Evolutionary conservation across 2,329 filamentous ascomycete genomes (phyloP).

Genomic region (Paecilomyces sp.): DNA sequence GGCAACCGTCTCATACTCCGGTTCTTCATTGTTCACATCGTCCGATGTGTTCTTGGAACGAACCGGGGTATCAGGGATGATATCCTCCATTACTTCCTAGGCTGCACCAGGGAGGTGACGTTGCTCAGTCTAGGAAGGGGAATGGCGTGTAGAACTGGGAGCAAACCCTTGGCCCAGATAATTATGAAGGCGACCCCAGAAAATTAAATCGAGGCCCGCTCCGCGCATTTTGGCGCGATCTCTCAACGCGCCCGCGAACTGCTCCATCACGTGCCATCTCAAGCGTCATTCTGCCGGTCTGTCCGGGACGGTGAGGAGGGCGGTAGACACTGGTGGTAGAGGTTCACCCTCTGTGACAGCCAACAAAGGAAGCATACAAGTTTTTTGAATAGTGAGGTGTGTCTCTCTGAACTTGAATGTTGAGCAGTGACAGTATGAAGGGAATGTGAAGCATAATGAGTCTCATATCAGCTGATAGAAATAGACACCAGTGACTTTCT

Average conservation of each 20-base stretch:
- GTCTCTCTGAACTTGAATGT: too few species aligned
- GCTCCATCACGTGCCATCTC: background rate
- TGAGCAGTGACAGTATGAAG: too few species aligned
- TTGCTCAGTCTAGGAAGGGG: background rate
- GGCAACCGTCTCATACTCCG: conserved; percentile 41
- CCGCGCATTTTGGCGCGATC: background rate
- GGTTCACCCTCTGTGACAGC: too few species aligned
- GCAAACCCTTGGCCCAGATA: background rate
- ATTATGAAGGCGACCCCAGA: background rate
- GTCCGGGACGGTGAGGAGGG: background rate
- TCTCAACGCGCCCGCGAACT: background rate
- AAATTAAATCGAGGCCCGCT: background rate
- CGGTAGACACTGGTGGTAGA: background rate
- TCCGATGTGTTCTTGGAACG: conserved; percentile 24
- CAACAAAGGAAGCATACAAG: too few species aligned
- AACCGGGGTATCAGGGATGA: conserved; percentile 34
- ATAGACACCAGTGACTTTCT: too few species aligned
- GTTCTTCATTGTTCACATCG: conserved; percentile 22
- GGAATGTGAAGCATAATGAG: too few species aligned
- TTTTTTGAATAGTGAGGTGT: too few species aligned
- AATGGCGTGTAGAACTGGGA: background rate
- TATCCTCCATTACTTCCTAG: conserved; percentile 28
- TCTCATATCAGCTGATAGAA: too few species aligned
- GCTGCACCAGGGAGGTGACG: background rate
- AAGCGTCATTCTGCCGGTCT: background rate